Evolutionary conservation across 495 filamentous ascomycete species (phyloP), one percentile per base, ranked within the genome.

Genomic region (Tricharina praecox): DNA sequence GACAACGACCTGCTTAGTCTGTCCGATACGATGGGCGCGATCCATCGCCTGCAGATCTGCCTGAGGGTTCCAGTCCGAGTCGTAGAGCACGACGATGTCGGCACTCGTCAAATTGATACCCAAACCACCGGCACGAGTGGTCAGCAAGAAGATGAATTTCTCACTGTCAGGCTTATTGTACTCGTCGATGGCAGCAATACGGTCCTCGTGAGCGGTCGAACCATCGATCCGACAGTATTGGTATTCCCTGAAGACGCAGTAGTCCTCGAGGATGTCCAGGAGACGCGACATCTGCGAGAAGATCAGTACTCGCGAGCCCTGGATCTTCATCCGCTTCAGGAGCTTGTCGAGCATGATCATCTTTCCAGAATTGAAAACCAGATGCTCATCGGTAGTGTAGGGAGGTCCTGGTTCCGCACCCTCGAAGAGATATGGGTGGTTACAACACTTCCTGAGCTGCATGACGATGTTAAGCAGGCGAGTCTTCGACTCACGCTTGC

Each of bases 241-340:
- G 66, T 80, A 94, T 11, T 83, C 79, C 15, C 92, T 70, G 69
- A 96, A 90, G 25, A 95, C 85, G 54, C 86, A 94, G 67, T 99
- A 99, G 63, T 99, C 92, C 60, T 99, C 92, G 21, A 99, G 69
- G 37, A 99, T 96, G 59, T 99, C 92, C 20, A 99, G 68, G 23
- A 95, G 74, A 73, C 92, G 81, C 52, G 85, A 93, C 92, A 99
- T 99, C 57, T 99, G 92, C 0, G 92, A 96, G 69, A 99, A 99
- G 56, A 99, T 99, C 36, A 99, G 73, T 15, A 96, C 86, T 42
- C 92, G 76, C 54, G 85, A 93, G 11, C 83, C 88, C 60, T 90
- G 77, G 10, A 70, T 72, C 64, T 86, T 74, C 72, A 99, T 75
- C 23, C 85, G 75, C 55, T 73, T 76, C 23, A 99, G 66, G 24